These are phyloP conservation scores for Rhexocercosporidium sp. DNA, from an alignment of 2,329 filamentous ascomycete species.

Conservation along the genomic window DNA sequence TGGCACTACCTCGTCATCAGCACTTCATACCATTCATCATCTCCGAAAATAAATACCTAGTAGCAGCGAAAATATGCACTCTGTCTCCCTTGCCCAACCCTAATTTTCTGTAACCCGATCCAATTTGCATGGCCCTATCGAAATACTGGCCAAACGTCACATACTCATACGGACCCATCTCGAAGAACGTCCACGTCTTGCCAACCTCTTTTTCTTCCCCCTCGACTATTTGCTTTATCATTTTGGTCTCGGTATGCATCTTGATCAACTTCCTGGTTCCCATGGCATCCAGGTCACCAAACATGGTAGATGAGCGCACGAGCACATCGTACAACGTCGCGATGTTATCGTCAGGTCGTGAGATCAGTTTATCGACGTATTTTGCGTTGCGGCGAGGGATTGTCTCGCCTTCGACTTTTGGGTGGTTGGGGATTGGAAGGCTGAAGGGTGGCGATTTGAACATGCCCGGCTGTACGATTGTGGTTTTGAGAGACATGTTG, in stretches of 20 bases:
- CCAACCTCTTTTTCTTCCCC: constrained; percentile 78
- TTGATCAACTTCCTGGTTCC: constrained; percentile 75
- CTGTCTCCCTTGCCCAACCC: constrained; percentile 69
- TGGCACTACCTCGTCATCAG: constrained; percentile 27
- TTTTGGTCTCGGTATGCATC: constrained; percentile 81
- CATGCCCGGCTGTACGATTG: constrained; percentile 30
- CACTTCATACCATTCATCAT: not conserved
- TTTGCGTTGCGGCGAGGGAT: constrained; percentile 58
- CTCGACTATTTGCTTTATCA: constrained; percentile 84
- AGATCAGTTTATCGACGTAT: constrained; percentile 22
- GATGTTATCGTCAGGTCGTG: constrained; percentile 49
- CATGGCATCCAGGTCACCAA: constrained; percentile 64
- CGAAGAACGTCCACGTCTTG: constrained; percentile 87
- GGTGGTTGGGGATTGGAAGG: constrained; percentile 61
- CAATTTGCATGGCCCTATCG: constrained; percentile 67
- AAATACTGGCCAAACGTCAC: constrained; percentile 79
- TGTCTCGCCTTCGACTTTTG: constrained; percentile 69
- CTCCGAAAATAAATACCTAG: constrained; percentile 46
- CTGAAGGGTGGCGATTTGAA: constrained; percentile 59
- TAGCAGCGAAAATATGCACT: constrained; percentile 80
- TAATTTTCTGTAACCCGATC: constrained; percentile 72
- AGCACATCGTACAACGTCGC: constrained; percentile 72
- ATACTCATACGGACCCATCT: constrained; percentile 79
- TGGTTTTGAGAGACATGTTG: constrained; percentile 23
- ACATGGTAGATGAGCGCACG: constrained; percentile 66